These are phyloP conservation scores for Alternaria alternata DNA, from an alignment of 2,329 filamentous ascomycete species.

Conservation along the genomic window DNA sequence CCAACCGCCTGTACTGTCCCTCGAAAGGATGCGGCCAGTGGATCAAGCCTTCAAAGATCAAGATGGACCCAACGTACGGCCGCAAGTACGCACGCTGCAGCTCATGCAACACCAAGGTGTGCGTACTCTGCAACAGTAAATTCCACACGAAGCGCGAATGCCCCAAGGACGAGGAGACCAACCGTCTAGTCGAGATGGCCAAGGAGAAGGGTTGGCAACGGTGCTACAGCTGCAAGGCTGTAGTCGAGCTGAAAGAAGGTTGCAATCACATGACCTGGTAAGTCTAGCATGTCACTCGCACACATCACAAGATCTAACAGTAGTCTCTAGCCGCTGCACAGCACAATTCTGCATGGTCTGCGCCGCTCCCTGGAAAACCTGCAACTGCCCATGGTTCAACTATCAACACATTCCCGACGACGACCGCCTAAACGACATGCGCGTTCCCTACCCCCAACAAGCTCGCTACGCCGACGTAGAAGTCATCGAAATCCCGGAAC, in stretches of 20 bases:
- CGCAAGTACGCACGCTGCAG: slow-evolving; percentile 75
- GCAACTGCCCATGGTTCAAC: slow-evolving; percentile 83
- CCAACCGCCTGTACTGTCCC: slow-evolving; percentile 81
- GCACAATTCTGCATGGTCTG: slow-evolving; percentile 91
- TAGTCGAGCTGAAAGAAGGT: slow-evolving; percentile 82
- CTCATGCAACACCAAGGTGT: slow-evolving; percentile 77
- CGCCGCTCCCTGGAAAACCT: slow-evolving; percentile 81
- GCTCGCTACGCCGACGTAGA: slow-evolving; percentile 36
- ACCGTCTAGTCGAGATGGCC: slow-evolving; percentile 69
- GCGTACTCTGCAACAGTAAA: slow-evolving; percentile 74
- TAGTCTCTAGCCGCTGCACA: slow-evolving; percentile 69
- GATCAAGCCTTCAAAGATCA: slow-evolving; percentile 77
- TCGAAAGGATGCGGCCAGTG: slow-evolving; percentile 75
- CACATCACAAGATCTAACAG: slow-evolving; percentile 23
- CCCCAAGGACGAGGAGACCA: slow-evolving; percentile 73
- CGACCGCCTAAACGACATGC: slow-evolving; percentile 58
- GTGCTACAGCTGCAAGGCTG: slow-evolving; percentile 75
- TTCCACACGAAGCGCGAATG: slow-evolving; percentile 75
- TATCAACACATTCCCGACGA: slow-evolving; percentile 60
- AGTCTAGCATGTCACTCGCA: slow-evolving; percentile 38
- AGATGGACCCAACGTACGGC: slow-evolving; percentile 58
- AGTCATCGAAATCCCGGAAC: slow-evolving; percentile 41
- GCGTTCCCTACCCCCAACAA: slow-evolving; percentile 39
- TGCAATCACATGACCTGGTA: slow-evolving; percentile 91
- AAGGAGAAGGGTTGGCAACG: slow-evolving; percentile 75